These are phyloP conservation scores for Linanthus parryae DNA, from an alignment of 148 eudicot genomes.

Conservation along the genomic window DNA sequence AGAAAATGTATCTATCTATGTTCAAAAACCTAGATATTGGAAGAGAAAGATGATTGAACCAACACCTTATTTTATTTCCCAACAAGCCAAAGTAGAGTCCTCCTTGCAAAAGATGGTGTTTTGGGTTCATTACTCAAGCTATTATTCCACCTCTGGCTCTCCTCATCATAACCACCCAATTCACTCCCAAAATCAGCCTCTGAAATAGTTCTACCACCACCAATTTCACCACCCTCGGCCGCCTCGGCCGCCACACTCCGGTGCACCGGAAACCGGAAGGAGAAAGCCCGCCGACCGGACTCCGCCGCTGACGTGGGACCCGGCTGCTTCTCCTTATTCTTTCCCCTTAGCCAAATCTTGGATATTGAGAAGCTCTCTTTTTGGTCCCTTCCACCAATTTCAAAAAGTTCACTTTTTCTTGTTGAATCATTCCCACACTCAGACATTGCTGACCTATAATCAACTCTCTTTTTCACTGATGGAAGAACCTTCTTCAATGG, in stretches of 20 bases:
- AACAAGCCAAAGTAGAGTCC: constrained; percentile 78
- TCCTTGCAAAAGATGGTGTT: constrained; percentile 53
- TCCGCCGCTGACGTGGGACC: constrained; percentile 10
- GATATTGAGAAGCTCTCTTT: constrained; percentile 68
- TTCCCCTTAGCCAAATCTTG: constrained; percentile 65
- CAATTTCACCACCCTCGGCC: constrained; percentile 11
- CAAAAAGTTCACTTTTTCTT: constrained; percentile 19
- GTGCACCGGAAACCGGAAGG: constrained; percentile 38
- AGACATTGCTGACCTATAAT: constrained; percentile 51
- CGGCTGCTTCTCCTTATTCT: constrained; percentile 24
- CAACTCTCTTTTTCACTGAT: constrained; percentile 27
- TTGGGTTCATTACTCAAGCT: constrained; percentile 50
- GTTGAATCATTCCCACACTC: constrained; percentile 75
- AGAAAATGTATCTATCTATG: no score
- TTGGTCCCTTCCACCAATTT: constrained; percentile 14
- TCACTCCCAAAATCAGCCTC: constrained; percentile 45
- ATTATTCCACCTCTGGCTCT: constrained; percentile 46
- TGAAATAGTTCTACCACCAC: constrained; percentile 40
- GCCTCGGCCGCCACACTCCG: constrained; percentile 11
- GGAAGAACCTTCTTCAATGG: constrained; percentile 52
- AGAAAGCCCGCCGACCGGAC: constrained; percentile 28
- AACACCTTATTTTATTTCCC: constrained; percentile 74
- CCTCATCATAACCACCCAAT: constrained; percentile 46
- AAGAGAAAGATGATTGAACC: constrained; percentile 49
- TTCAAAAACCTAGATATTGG: constrained; percentile 28